Percentiles rank a stretch among this genome's conserved stretches.
phyloP scores from a whole-genome alignment of 441 rosid genomes.

The Geranium incanum region DNA sequence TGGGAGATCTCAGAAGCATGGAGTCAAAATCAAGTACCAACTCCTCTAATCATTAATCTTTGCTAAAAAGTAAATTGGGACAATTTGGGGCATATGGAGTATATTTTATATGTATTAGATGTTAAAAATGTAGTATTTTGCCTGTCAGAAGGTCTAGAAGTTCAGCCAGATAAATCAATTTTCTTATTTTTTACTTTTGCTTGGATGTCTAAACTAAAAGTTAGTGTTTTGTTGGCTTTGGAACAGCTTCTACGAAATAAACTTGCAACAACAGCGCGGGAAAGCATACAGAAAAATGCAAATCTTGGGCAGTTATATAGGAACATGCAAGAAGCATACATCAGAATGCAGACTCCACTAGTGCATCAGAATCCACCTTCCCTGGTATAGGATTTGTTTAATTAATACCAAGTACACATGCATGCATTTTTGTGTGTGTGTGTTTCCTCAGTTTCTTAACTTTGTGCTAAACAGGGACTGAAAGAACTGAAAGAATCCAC shows the following conservation, averaged over 20 bases:
- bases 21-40: too few species aligned
- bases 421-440: neutral
- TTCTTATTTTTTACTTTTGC: neutral
- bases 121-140: too few species aligned
- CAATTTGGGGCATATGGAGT: too few species aligned
- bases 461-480: conserved; percentile 44
- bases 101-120: too few species aligned
- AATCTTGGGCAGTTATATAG: conserved; percentile 53
- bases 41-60: too few species aligned
- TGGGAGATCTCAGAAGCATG: too few species aligned
- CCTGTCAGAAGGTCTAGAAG: neutral
- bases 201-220: neutral
- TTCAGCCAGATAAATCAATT: neutral
- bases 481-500: conserved; percentile 75
- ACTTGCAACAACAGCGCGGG: conserved; percentile 56
- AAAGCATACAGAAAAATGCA: conserved; percentile 43
- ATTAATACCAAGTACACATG: neutral
- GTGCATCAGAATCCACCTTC: conserved; percentile 50
- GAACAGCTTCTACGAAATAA: conserved; percentile 59
- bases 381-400: conserved; percentile 35
- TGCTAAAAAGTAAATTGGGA: too few species aligned
- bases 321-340: conserved; percentile 64
- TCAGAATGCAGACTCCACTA: conserved; percentile 63
- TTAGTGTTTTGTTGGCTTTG: conserved; percentile 10
- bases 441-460: conserved; percentile 15